Percentiles rank a stretch among this genome's conserved stretches.
Evolutionary conservation across 2,329 filamentous ascomycete species (phyloP).

Genomic region (Aspergillaceae sp.): DNA sequence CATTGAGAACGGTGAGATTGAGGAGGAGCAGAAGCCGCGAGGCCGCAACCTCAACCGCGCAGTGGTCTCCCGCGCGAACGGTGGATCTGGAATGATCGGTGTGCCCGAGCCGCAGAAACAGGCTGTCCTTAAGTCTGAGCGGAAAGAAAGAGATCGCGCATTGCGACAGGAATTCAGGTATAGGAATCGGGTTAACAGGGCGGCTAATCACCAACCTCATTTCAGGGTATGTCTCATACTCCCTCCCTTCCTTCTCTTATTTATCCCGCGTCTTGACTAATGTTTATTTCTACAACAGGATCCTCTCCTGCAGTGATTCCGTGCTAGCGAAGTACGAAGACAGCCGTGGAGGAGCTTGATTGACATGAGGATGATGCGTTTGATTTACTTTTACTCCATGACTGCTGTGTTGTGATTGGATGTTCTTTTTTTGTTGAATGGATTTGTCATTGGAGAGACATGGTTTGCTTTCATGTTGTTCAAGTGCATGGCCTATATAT

Average conservation of each 20-base stretch:
- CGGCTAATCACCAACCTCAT: conserved; percentile 69
- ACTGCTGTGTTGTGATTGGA: too few relatives aligned
- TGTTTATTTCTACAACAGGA: conserved; percentile 32
- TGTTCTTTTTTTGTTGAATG: too few relatives aligned
- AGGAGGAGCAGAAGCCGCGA: conserved; percentile 36
- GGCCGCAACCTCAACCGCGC: conserved; percentile 41
- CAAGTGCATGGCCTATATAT: too few relatives aligned
- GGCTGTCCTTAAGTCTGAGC: conserved; percentile 57
- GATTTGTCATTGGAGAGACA: too few relatives aligned
- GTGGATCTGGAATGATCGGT: conserved; percentile 67
- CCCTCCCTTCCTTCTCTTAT: background rate
- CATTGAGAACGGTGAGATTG: conserved; percentile 43
- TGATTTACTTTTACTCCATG: background rate
- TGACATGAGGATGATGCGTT: background rate
- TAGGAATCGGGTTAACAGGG: conserved; percentile 63
- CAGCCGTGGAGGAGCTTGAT: background rate
- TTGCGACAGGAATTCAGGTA: conserved; percentile 54
- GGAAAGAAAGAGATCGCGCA: conserved; percentile 58
- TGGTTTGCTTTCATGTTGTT: too few relatives aligned
- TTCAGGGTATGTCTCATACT: conserved; percentile 47
- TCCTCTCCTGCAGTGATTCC: conserved; percentile 43
- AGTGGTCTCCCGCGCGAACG: conserved; percentile 59
- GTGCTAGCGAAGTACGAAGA: background rate
- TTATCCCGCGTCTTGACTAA: background rate
- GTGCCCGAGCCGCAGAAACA: conserved; percentile 68